A percentile compares a stretch with the other conserved stretches of the same genome.
These are phyloP conservation scores for Penicillium chermesinum DNA, from an alignment of 495 filamentous ascomycete species.

Conservation along the genomic window DNA sequence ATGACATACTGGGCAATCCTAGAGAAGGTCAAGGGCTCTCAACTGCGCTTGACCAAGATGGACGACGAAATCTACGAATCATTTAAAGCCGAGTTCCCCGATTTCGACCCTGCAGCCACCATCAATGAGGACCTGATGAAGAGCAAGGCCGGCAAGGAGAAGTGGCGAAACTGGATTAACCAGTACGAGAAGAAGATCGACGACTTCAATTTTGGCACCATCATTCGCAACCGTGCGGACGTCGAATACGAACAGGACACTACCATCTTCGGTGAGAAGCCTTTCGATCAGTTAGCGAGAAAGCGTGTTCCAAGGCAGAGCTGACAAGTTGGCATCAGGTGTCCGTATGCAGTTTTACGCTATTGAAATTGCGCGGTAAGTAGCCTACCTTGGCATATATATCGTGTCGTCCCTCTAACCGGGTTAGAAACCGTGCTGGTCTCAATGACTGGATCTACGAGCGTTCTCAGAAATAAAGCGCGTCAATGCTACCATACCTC, in stretches of 20 bases:
- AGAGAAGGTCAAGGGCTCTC: constrained; percentile 78
- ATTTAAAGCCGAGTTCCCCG: constrained; percentile 81
- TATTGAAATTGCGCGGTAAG: constrained; percentile 82
- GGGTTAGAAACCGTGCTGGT: constrained; percentile 67
- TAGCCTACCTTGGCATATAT: background rate
- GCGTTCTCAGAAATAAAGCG: constrained; percentile 49
- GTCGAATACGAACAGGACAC: constrained; percentile 81
- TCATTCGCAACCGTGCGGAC: constrained; percentile 73
- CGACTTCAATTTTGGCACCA: constrained; percentile 96
- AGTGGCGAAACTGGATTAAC: constrained; percentile 93
- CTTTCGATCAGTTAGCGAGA: background rate
- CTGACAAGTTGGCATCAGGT: constrained; percentile 17
- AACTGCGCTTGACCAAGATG: constrained; percentile 82
- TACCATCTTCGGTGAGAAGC: constrained; percentile 66
- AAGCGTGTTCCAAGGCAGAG: background rate
- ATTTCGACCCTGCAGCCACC: constrained; percentile 74
- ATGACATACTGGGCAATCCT: constrained; percentile 96
- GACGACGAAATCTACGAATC: constrained; percentile 92
- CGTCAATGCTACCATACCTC: constrained; percentile 16
- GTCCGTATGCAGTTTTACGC: constrained; percentile 98
- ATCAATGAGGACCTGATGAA: constrained; percentile 96
- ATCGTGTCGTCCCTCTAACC: background rate
- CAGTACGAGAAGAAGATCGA: constrained; percentile 86
- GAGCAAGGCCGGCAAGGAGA: constrained; percentile 91
- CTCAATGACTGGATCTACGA: constrained; percentile 98